Percentiles rank a stretch among this genome's conserved stretches.
Evolutionary conservation across 2,329 filamentous ascomycete genomes (phyloP).

Genomic region (Cladosporium sp.): DNA sequence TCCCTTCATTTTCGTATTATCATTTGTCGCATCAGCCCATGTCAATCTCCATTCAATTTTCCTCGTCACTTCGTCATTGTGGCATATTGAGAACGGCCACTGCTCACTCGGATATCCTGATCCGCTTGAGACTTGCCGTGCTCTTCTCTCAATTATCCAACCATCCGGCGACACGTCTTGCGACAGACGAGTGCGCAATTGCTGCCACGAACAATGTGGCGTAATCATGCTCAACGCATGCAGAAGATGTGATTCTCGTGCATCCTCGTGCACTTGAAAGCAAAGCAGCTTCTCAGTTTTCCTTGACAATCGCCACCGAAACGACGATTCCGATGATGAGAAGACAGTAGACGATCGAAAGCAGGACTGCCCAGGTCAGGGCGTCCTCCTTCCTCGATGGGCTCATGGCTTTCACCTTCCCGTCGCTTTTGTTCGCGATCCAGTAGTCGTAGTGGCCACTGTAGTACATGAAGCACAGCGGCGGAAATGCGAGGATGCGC

Average conservation of each 20-base stretch:
- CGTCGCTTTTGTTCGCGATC: constrained; percentile 26
- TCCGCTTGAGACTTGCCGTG: not conserved
- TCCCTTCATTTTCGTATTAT: not conserved
- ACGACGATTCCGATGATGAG: constrained; percentile 20
- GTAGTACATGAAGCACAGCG: constrained; percentile 27
- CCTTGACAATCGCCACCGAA: constrained; percentile 4
- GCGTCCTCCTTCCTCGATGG: constrained; percentile 29
- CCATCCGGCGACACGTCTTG: not conserved
- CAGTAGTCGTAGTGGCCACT: constrained; percentile 29
- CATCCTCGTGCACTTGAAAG: not conserved
- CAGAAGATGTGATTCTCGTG: not conserved
- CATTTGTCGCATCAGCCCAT: too few species aligned
- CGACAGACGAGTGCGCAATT: not conserved
- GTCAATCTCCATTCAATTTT: too few species aligned
- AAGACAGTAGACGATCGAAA: constrained; percentile 22
- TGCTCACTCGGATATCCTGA: not conserved
- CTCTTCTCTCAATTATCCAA: not conserved
- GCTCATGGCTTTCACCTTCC: constrained; percentile 28
- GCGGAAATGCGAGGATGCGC: constrained; percentile 27
- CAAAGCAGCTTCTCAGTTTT: not conserved
- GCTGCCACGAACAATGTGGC: not conserved
- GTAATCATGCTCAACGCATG: not conserved
- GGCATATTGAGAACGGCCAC: not conserved
- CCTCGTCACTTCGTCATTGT: not conserved
- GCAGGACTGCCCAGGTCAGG: constrained; percentile 26